Percentiles rank a stretch among this genome's conserved stretches.
Conservation (phyloP, 805 yeast species). For the Novakomyces olei region DNA sequence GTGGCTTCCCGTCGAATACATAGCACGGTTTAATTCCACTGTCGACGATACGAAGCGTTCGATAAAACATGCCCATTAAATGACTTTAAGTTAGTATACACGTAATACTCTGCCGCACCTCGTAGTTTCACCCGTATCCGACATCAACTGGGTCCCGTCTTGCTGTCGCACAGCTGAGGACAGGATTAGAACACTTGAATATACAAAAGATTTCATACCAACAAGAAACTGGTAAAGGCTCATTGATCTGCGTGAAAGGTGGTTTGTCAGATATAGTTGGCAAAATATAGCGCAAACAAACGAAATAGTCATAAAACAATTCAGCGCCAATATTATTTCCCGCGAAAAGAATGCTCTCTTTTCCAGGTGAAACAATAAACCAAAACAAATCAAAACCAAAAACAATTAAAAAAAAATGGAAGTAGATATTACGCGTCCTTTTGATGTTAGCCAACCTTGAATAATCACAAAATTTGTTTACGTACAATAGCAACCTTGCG, state of each 20-base stretch:
- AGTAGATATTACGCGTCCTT: too few relatives aligned
- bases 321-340: too few relatives aligned
- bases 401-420: too few relatives aligned
- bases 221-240: constrained; percentile 84
- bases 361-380: too few relatives aligned
- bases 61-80: constrained; percentile 85
- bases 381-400: too few relatives aligned
- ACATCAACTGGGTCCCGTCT: constrained; percentile 83
- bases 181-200: too few relatives aligned
- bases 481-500: constrained; percentile 77
- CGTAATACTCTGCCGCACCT: constrained; percentile 5
- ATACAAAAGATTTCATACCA: too few relatives aligned
- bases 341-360: too few relatives aligned
- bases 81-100: constrained; percentile 34
- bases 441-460: too few relatives aligned
- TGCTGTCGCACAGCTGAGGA: constrained; percentile 87
- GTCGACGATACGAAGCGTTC: constrained; percentile 75
- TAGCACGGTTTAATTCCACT: constrained; percentile 91
- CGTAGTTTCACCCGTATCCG: constrained; percentile 74
- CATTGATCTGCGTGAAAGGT: constrained; percentile 55
- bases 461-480: too few relatives aligned
- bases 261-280: constrained; percentile 13
- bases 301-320: too few relatives aligned
- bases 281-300: too few relatives aligned
- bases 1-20: constrained; percentile 96